Evolutionary conservation across 768 basidiomycete genomes (phyloP).

Genomic region (Nidularia sp.): DNA sequence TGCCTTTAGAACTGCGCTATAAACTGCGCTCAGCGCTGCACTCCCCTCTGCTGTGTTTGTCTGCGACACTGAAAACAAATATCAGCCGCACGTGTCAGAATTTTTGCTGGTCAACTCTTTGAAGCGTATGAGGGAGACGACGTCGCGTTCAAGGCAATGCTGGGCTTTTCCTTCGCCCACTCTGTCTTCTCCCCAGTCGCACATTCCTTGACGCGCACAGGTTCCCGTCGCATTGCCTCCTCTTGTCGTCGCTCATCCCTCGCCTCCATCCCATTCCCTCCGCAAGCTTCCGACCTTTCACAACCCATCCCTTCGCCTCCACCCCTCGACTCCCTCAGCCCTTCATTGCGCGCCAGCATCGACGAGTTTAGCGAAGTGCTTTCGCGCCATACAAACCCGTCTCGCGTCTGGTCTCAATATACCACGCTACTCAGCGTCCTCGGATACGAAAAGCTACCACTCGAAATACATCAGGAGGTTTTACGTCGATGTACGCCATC

Average conservation of each 20-base stretch:
- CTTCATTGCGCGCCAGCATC: neutral
- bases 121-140: too few relatives aligned
- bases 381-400: slow-evolving; percentile 30
- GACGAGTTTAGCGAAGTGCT: slow-evolving; percentile 27
- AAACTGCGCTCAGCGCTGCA: too few relatives aligned
- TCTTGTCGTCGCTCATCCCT: slow-evolving; percentile 9
- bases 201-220: too few relatives aligned
- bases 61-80: too few relatives aligned
- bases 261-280: slow-evolving; percentile 1
- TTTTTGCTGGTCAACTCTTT: too few relatives aligned
- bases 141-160: too few relatives aligned
- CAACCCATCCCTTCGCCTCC: neutral
- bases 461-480: slow-evolving; percentile 65
- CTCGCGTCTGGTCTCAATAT: slow-evolving; percentile 65
- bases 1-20: too few relatives aligned
- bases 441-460: slow-evolving; percentile 48
- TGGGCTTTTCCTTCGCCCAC: too few relatives aligned
- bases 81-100: too few relatives aligned
- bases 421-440: slow-evolving; percentile 46
- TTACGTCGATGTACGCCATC: slow-evolving; percentile 62
- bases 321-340: slow-evolving; percentile 1
- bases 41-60: too few relatives aligned
- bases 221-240: slow-evolving; percentile 2
- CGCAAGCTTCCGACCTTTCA: neutral
- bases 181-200: too few relatives aligned